Conservation (phyloP, 1,284 basidiomycete species). For the Abortiporus biennis region DNA sequence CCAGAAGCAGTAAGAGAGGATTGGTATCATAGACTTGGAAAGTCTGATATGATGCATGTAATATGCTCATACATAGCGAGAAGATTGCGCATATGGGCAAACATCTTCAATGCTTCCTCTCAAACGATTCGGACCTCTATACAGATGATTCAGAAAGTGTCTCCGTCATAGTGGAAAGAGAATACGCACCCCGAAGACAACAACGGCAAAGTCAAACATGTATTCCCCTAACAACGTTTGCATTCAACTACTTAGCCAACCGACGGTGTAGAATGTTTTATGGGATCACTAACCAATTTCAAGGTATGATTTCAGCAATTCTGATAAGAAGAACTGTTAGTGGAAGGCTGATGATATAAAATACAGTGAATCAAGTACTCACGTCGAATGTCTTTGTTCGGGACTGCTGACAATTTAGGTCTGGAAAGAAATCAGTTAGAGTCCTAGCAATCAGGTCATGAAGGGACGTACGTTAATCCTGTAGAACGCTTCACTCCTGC, state of each 20-base stretch:
- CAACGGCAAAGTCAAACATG: conserved; percentile 75
- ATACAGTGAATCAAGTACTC: conserved; percentile 26
- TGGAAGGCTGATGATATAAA: neutral
- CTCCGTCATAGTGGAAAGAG: conserved; percentile 5
- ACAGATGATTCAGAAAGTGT: conserved; percentile 6
- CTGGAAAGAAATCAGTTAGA: conserved; percentile 28
- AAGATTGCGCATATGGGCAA: no score
- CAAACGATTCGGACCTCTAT: conserved; percentile 71
- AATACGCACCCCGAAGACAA: conserved; percentile 65
- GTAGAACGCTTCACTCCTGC: conserved; percentile 78
- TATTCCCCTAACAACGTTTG: conserved; percentile 69
- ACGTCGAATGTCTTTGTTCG: conserved; percentile 82
- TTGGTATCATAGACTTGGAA: no score
- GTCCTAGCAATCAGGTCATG: neutral
- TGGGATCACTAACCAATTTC: conserved; percentile 54
- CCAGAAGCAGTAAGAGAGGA: no score
- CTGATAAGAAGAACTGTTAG: conserved; percentile 30
- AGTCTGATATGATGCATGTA: no score
- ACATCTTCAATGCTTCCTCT: conserved; percentile 38
- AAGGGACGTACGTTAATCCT: conserved; percentile 63
- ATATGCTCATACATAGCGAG: no score
- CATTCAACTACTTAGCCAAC: no score
- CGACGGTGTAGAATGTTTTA: neutral
- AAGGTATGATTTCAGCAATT: conserved; percentile 66
- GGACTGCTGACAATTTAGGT: conserved; percentile 62